phyloP scores from a whole-genome alignment of 164 flowering plant species.

The Nelumbo lutea region DNA sequence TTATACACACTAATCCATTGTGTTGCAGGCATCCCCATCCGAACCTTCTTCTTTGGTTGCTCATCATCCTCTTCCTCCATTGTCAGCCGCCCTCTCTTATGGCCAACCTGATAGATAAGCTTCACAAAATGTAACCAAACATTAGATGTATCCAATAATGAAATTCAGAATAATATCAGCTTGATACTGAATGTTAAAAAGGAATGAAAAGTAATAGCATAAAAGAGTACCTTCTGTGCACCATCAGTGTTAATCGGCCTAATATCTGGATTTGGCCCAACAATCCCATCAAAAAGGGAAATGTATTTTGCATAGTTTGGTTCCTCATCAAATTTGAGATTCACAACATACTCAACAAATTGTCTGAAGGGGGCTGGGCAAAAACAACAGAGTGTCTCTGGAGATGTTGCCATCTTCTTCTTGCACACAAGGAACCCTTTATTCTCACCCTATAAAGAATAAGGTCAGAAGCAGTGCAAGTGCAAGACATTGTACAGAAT shows the following conservation, averaged over 20 bases:
- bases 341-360: slow-evolving; percentile 80
- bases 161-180: background rate
- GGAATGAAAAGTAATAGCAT: background rate
- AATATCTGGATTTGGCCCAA: slow-evolving; percentile 78
- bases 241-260: slow-evolving; percentile 95
- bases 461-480: background rate
- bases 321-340: slow-evolving; percentile 92
- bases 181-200: background rate
- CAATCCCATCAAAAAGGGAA: slow-evolving; percentile 86
- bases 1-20: slow-evolving; percentile 94
- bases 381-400: slow-evolving; percentile 73
- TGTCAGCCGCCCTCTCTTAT: slow-evolving; percentile 76
- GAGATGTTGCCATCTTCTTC: slow-evolving; percentile 92
- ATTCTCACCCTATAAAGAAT: slow-evolving; percentile 71
- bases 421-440: slow-evolving; percentile 92
- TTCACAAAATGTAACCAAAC: slow-evolving; percentile 21
- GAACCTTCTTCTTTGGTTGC: slow-evolving; percentile 81
- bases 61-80: slow-evolving; percentile 85
- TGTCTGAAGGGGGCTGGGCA: slow-evolving; percentile 82
- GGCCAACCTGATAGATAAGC: slow-evolving; percentile 92
- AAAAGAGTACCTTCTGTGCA: slow-evolving; percentile 71
- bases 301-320: slow-evolving; percentile 89
- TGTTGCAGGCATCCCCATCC: slow-evolving; percentile 92
- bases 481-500: background rate
- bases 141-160: slow-evolving; percentile 11